Evolutionary conservation across 148 eudicot genomes (phyloP).

Genomic region (Rhododendron ferrugineum): DNA sequence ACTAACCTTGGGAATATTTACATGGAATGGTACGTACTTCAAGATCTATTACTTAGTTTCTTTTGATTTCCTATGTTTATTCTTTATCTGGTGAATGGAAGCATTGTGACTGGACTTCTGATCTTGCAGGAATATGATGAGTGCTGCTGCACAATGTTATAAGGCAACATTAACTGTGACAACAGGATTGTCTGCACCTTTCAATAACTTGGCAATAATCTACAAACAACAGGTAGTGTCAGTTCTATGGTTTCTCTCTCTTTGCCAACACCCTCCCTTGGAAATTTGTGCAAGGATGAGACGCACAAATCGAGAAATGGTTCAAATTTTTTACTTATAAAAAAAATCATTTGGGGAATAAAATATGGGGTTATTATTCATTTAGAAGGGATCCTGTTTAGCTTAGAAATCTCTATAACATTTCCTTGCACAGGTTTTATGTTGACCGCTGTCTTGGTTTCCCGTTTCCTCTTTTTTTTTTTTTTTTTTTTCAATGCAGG

Average conservation of each 20-base stretch:
- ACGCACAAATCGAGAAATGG: neutral
- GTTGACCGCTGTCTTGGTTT: neutral
- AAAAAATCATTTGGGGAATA: neutral
- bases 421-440: neutral
- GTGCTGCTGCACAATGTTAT: slow-evolving; percentile 82
- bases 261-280: neutral
- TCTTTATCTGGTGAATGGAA: neutral
- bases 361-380: neutral
- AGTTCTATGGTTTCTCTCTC: neutral
- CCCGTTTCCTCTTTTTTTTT: neutral
- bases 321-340: too few relatives aligned
- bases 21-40: slow-evolving; percentile 72
- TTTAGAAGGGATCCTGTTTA: neutral
- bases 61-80: neutral
- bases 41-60: neutral
- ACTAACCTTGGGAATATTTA: slow-evolving; percentile 96
- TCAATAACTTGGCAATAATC: slow-evolving; percentile 84
- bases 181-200: slow-evolving; percentile 93
- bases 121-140: slow-evolving; percentile 76
- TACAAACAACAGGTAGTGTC: slow-evolving; percentile 83
- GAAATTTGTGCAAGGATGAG: neutral
- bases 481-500: slow-evolving; percentile 42
- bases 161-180: slow-evolving; percentile 85
- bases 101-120: neutral
- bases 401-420: neutral